A percentile compares a stretch with the other conserved stretches of the same genome.
Evolutionary conservation across 768 basidiomycete species (phyloP).

Genomic region (Scleroderma bovista): DNA sequence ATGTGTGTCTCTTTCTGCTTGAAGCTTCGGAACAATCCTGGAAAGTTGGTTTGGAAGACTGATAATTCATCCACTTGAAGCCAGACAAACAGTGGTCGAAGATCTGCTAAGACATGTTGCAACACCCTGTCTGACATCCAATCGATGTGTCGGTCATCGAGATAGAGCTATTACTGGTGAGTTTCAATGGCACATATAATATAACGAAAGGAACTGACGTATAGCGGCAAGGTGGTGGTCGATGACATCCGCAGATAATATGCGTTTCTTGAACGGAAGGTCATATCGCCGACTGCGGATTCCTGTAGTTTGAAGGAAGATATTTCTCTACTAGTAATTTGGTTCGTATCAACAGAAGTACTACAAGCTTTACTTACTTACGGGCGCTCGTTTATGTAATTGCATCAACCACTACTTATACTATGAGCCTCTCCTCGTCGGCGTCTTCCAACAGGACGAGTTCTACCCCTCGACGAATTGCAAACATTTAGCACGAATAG

Average conservation of each 20-base stretch:
- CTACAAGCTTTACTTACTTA: too few species aligned
- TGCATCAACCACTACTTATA: too few species aligned
- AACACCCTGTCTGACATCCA: slow-evolving; percentile 88
- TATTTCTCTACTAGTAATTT: too few species aligned
- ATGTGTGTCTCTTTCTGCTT: slow-evolving; percentile 47
- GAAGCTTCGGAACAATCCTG: slow-evolving; percentile 65
- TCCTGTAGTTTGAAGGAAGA: too few species aligned
- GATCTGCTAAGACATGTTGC: slow-evolving; percentile 74
- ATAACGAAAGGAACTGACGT: slow-evolving; percentile 40
- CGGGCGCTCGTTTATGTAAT: too few species aligned
- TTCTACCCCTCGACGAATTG: too few species aligned
- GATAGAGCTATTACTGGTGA: slow-evolving; percentile 52
- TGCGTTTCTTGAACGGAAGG: slow-evolving; percentile 66
- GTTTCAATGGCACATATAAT: slow-evolving; percentile 6
- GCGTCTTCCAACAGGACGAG: too few species aligned
- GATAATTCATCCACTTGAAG: neutral
- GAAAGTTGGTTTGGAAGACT: slow-evolving; percentile 1
- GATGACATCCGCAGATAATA: slow-evolving; percentile 81
- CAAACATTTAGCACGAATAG: too few species aligned
- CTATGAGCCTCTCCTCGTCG: too few species aligned
- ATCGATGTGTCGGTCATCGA: slow-evolving; percentile 80
- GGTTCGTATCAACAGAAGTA: too few species aligned
- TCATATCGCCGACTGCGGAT: slow-evolving; percentile 39
- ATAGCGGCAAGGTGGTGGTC: slow-evolving; percentile 69
- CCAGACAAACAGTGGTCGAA: slow-evolving; percentile 58